Conservation (phyloP, 2,329 filamentous ascomycete genomes). For the Penicillium sclerotiorum region DNA sequence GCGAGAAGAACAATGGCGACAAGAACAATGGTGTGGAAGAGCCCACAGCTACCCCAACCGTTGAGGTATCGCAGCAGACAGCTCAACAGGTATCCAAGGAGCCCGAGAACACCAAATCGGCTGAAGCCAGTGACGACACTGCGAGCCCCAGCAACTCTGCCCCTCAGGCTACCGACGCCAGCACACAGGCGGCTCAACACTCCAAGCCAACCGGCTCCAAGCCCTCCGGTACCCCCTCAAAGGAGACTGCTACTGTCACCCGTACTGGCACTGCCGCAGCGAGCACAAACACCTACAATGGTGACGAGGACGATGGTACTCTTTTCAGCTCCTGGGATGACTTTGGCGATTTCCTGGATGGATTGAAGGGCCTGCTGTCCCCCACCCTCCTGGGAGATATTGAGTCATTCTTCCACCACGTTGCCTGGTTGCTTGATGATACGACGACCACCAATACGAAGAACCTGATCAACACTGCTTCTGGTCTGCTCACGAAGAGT, state of each 20-base stretch:
- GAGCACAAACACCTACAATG: slow-evolving; percentile 4
- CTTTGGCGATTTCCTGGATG: slow-evolving; percentile 32
- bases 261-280: slow-evolving; percentile 4
- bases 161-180: not conserved
- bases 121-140: not conserved
- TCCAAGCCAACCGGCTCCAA: not conserved
- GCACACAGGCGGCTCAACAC: not conserved
- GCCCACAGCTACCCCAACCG: not conserved
- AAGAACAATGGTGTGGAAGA: too few relatives aligned
- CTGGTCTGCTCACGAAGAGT: slow-evolving; percentile 26
- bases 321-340: slow-evolving; percentile 12
- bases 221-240: not conserved
- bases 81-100: not conserved
- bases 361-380: slow-evolving; percentile 29
- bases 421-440: slow-evolving; percentile 37
- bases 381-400: slow-evolving; percentile 33
- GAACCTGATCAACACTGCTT: slow-evolving; percentile 26
- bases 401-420: slow-evolving; percentile 38
- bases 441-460: slow-evolving; percentile 31
- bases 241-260: slow-evolving; percentile 8
- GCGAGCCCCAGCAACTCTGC: not conserved
- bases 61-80: slow-evolving; percentile 1
- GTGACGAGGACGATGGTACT: slow-evolving; percentile 8
- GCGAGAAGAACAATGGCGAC: not conserved
- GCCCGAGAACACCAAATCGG: not conserved